Conservation (phyloP, 2,329 filamentous ascomycete species). For the Periconia macrospinosa region DNA sequence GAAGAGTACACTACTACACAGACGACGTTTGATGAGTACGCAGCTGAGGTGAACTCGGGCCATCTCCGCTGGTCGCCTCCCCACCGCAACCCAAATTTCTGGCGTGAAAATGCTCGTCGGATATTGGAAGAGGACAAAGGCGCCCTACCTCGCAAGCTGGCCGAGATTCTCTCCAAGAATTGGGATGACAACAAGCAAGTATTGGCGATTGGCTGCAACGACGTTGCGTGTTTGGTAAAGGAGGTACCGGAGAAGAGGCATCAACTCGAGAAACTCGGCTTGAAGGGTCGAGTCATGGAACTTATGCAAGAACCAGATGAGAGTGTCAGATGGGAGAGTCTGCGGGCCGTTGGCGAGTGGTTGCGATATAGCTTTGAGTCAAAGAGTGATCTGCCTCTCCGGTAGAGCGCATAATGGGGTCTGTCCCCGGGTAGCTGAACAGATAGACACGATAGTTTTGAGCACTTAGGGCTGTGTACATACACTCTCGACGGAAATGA, state of each 20-base stretch:
- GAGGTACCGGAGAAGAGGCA: conserved; percentile 83
- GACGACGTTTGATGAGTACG: conserved; percentile 69
- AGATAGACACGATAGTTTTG: background rate
- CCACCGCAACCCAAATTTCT: conserved; percentile 83
- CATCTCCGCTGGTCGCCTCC: conserved; percentile 92
- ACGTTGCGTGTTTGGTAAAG: conserved; percentile 84
- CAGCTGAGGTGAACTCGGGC: conserved; percentile 81
- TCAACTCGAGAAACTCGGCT: conserved; percentile 77
- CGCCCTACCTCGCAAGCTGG: conserved; percentile 75
- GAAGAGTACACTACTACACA: conserved; percentile 80
- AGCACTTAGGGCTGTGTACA: background rate
- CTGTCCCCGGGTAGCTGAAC: background rate
- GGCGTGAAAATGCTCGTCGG: conserved; percentile 85
- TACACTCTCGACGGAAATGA: background rate
- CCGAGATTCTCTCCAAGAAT: conserved; percentile 81
- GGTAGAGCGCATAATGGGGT: conserved; percentile 16
- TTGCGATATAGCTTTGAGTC: conserved; percentile 63
- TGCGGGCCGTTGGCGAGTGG: conserved; percentile 81
- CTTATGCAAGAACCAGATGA: conserved; percentile 90
- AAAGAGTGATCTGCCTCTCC: conserved; percentile 34
- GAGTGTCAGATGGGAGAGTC: conserved; percentile 87
- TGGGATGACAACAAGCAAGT: conserved; percentile 86
- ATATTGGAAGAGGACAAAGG: conserved; percentile 85
- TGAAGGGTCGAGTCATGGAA: conserved; percentile 90
- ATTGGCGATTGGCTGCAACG: conserved; percentile 88